Percentiles rank a stretch among this genome's conserved stretches.
These are phyloP conservation scores for Cyphellophora europaea DNA, from an alignment of 2,329 filamentous ascomycete species.

Conservation along the genomic window DNA sequence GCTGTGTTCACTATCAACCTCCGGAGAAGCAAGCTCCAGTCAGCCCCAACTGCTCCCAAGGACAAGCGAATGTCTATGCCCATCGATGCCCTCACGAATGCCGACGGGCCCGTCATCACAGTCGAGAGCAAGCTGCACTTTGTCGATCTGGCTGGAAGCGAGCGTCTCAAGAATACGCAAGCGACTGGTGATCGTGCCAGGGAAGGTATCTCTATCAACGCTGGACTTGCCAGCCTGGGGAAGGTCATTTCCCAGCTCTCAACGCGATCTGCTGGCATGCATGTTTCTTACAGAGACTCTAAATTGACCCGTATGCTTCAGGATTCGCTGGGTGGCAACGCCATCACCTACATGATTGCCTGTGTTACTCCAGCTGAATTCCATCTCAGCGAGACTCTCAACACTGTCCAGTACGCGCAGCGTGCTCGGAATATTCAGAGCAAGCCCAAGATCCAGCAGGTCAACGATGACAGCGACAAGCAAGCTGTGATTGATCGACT, in stretches of 20 bases:
- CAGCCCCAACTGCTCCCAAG: constrained; percentile 52
- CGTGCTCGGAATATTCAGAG: constrained; percentile 92
- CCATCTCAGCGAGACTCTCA: constrained; percentile 92
- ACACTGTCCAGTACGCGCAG: constrained; percentile 96
- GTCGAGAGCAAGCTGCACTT: constrained; percentile 98
- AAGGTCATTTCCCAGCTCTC: constrained; percentile 98
- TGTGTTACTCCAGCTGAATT: constrained; percentile 97
- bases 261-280: constrained; percentile 72
- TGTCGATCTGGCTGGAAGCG: constrained; percentile 92
- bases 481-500: constrained; percentile 87
- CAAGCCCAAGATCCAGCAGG: constrained; percentile 90
- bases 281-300: constrained; percentile 98
- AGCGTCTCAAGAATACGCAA: constrained; percentile 92
- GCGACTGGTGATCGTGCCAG: constrained; percentile 89
- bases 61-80: constrained; percentile 87
- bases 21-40: constrained; percentile 53
- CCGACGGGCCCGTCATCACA: constrained; percentile 59
- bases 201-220: constrained; percentile 98
- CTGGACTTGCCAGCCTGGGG: constrained; percentile 82
- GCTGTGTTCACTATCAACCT: constrained; percentile 95
- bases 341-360: constrained; percentile 98
- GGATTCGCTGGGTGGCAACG: constrained; percentile 92
- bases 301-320: constrained; percentile 89
- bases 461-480: constrained; percentile 83
- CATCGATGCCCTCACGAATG: constrained; percentile 62